A percentile compares a stretch with the other conserved stretches of the same genome.
Conservation (phyloP, 2,329 filamentous ascomycete species). For the Exserohilum turcica region DNA sequence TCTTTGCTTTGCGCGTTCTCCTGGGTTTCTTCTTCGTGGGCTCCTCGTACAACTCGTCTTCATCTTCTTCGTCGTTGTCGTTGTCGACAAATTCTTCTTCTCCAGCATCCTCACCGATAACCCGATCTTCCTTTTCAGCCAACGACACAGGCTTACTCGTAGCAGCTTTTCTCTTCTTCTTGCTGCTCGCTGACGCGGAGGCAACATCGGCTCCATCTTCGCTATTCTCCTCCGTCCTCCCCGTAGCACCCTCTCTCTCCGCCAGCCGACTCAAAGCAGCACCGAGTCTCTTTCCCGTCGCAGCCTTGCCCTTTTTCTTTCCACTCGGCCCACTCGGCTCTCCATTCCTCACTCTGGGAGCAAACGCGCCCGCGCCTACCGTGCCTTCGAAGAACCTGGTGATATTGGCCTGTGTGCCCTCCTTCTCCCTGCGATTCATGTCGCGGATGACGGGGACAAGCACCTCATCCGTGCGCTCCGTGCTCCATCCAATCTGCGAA, state of each 20-base stretch:
- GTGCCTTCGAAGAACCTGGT: conserved; percentile 85
- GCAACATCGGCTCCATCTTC: conserved; percentile 23
- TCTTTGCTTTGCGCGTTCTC: conserved; percentile 22
- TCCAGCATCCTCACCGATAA: conserved; percentile 6
- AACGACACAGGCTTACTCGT: conserved; percentile 17
- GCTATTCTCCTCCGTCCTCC: conserved; percentile 26
- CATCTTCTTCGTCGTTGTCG: conserved; percentile 14
- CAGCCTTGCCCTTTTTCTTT: conserved; percentile 38
- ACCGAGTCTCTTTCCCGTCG: conserved; percentile 42
- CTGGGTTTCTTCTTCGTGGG: conserved; percentile 37
- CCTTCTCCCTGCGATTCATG: conserved; percentile 85
- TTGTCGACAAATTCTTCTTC: too few species aligned
- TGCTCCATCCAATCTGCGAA: conserved; percentile 89
- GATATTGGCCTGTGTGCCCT: conserved; percentile 95
- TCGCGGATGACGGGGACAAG: conserved; percentile 93
- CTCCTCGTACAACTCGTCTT: conserved; percentile 34
- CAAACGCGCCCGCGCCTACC: conserved; percentile 74
- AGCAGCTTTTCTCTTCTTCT: conserved; percentile 31
- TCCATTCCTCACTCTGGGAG: conserved; percentile 66
- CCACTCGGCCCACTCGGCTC: conserved; percentile 62
- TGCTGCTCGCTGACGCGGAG: neutral
- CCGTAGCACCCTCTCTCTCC: conserved; percentile 35
- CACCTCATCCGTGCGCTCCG: conserved; percentile 92
- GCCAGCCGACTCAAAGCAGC: conserved; percentile 40
- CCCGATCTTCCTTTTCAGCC: conserved; percentile 18